Evolutionary conservation across 1,284 basidiomycete genomes (phyloP), one percentile per base, ranked within the genome.

Genomic region (Phellopilus nigrolimitatus): DNA sequence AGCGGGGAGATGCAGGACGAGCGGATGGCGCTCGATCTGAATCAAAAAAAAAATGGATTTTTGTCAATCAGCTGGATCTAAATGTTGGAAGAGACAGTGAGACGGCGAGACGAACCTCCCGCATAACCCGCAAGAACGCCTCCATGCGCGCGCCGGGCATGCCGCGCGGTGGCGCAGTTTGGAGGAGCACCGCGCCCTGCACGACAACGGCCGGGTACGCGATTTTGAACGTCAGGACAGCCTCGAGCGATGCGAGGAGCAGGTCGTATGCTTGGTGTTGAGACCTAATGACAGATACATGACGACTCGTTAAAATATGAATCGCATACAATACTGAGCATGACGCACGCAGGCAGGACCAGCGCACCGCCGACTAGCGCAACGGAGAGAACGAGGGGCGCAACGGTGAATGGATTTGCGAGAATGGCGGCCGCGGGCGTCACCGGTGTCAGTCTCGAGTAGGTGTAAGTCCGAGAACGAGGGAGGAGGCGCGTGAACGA

Each of bases 151-250:
- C 81, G 42, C 74, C 74, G 1, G 72, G 65, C 1, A 75, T 59
- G 0, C 82, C 79, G 17, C 85, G 71, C 4, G 72, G 68, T 0
- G 93, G 93, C 0, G 91, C 80, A 0, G 93, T 97, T 64, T 97
- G 93, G 2, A 97, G 68, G 1, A 97, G 72, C 1, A 93, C 84
- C 7, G 85, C 81, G 2, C 89, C 92, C 22, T 93, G 84, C 0
- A 87, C 78, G 3, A 83, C 72, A 17, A 84, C 89, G 0, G 91
- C 84, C 0, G 82, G 80, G 64, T 91, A 95, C 0, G 92, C 85
- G 24, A 95, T 74, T 38, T 81, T 78, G 64, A 87, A 88, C 6
- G 91, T 94, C 9, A 88, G 70, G 4, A 84, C 64, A 0, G 91
- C 84, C 53, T 91, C 80, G 4, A 85, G 57, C 5, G 80, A 74